Percentiles rank a stretch among this genome's conserved stretches.
These are phyloP conservation scores for Termitomyces eurrhizus DNA, from an alignment of 768 basidiomycete genomes.

Conservation along the genomic window DNA sequence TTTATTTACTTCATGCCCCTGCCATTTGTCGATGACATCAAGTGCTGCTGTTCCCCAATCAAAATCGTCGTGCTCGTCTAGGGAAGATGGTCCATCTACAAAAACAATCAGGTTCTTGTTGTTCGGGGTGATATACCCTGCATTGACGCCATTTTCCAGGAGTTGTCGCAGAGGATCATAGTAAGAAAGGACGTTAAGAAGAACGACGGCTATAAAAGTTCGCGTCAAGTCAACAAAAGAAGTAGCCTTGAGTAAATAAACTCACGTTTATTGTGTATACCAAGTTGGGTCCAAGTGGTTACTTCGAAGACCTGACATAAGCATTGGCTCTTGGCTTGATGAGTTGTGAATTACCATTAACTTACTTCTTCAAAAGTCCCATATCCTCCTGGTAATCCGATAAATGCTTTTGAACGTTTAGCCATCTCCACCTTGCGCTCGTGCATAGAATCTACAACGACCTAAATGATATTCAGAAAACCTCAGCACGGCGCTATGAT, in stretches of 20 bases:
- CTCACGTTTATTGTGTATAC: constrained; percentile 79
- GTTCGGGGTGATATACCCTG: constrained; percentile 68
- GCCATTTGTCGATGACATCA: constrained; percentile 61
- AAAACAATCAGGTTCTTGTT: constrained; percentile 67
- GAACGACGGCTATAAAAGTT: constrained; percentile 58
- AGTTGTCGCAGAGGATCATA: constrained; percentile 80
- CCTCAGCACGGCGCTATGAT: neutral
- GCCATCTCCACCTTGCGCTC: constrained; percentile 94
- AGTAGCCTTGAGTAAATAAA: neutral
- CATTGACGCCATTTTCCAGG: constrained; percentile 59
- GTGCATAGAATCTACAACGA: constrained; percentile 80
- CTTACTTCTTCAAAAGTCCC: constrained; percentile 92
- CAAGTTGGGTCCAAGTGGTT: constrained; percentile 91
- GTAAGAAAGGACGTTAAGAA: constrained; percentile 83
- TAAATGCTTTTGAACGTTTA: constrained; percentile 69
- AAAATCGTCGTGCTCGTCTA: constrained; percentile 49
- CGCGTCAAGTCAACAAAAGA: neutral
- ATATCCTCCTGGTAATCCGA: constrained; percentile 90
- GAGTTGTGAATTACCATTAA: neutral
- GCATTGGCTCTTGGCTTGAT: neutral
- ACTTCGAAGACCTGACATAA: constrained; percentile 74
- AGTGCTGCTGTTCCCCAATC: constrained; percentile 79
- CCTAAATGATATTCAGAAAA: constrained; percentile 29
- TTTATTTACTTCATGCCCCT: constrained; percentile 21
- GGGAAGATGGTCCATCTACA: constrained; percentile 65